Base-by-base conservation (phyloP, 441 rosid genomes). In the Syzygium syzygioides region DNA sequence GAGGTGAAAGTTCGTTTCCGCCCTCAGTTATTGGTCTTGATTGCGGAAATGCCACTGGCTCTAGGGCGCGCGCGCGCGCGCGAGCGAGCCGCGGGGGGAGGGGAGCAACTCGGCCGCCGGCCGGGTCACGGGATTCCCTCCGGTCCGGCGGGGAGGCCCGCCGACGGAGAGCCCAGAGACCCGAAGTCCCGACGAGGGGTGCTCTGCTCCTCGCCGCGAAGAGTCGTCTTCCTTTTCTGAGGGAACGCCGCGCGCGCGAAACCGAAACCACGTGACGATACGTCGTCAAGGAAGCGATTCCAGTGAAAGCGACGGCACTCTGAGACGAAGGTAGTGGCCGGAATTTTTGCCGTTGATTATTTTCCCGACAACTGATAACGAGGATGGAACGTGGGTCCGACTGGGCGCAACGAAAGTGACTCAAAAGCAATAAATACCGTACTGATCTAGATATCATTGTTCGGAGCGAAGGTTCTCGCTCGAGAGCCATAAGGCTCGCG, bases 11-110 rank as follows among this genome's bases (percentile, higher is more conserved):
- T 89, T 54, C 76, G 41, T 41, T 11, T 30, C 52, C 88, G 87
- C 91, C 93, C 95, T 90, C 28, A 14, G 4, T 2, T 2, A n/a
- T 28, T 68, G 26, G 4, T 3, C 30, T 7, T 86, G 92, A 86
- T 91, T 85, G 91, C 95, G 19, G 20, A 89, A 66, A n/a, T 4
- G 88, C 92, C 93, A 91, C 59, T 54, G 4, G 12, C 18, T 60
- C 32, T 14, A 0, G 54, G 15, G 5, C 0, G 66, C 14, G 14
- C 48, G 26, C 26, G 62, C 11, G 10, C 25, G 0, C 2, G 66
- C 26, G 14, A 15, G 23, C 9, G 13, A 41, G 48, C 48, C 9
- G 9, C 48, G 26, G 64, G 3, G 3, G 66, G 17, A n/a, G 4
- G 66, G 66, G 8, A 15, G 66, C 32, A 6, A 3, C 68, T 28